Percentiles rank a stretch among this genome's conserved stretches.
Evolutionary conservation across 2,329 filamentous ascomycete genomes (phyloP).

Genomic region (Zymoseptoria tritici): DNA sequence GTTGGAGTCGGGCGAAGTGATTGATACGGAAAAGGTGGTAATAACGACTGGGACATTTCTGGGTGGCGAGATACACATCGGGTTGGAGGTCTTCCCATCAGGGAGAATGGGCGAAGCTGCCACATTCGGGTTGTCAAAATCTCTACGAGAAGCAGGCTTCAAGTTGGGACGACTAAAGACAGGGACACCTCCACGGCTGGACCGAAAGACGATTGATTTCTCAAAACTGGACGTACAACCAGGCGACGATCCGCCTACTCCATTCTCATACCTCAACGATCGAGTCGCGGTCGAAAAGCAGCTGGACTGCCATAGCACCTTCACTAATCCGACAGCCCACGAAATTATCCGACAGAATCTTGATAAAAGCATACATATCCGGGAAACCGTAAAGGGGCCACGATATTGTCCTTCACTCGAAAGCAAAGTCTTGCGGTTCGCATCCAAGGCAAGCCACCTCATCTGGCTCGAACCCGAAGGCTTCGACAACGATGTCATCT

Average conservation of each 20-base stretch:
- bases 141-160: constrained; percentile 80
- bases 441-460: constrained; percentile 71
- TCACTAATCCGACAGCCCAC: constrained; percentile 78
- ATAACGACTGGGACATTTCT: constrained; percentile 97
- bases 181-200: constrained; percentile 83
- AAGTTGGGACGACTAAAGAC: constrained; percentile 87
- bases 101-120: constrained; percentile 91
- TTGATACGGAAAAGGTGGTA: constrained; percentile 72
- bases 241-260: constrained; percentile 77
- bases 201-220: constrained; percentile 76
- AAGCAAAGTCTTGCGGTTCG: constrained; percentile 85
- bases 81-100: constrained; percentile 69
- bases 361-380: constrained; percentile 93
- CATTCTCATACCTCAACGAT: constrained; percentile 86
- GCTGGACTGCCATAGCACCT: constrained; percentile 75
- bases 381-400: constrained; percentile 88
- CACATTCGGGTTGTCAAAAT: constrained; percentile 87
- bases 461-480: constrained; percentile 98
- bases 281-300: constrained; percentile 72
- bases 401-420: constrained; percentile 94
- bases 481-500: constrained; percentile 80
- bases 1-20: constrained; percentile 77
- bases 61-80: constrained; percentile 93
- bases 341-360: constrained; percentile 79
- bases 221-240: constrained; percentile 60